phyloP scores from a whole-genome alignment of 148 eudicot species.

The Euryodendron excelsum region DNA sequence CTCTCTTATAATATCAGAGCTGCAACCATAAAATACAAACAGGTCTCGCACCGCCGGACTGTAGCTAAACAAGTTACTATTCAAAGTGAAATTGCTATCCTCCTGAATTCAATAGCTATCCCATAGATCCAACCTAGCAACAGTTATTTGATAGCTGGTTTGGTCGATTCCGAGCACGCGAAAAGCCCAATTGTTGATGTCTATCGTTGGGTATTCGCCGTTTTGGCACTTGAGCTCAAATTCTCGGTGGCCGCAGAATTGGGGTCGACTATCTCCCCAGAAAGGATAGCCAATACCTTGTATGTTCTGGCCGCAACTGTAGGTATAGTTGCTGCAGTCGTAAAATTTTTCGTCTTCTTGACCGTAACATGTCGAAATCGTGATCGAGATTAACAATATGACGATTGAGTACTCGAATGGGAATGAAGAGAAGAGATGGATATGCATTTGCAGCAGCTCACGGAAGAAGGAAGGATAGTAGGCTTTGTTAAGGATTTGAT shows the following conservation, averaged over 20 bases:
- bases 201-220: neutral
- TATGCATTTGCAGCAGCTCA: neutral
- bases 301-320: neutral
- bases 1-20: neutral
- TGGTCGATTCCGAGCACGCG: neutral
- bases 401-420: too few relatives aligned
- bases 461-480: neutral
- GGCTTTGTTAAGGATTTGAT: neutral
- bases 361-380: neutral
- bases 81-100: neutral
- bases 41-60: neutral
- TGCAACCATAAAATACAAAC: neutral
- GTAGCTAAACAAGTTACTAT: neutral
- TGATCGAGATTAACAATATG: neutral
- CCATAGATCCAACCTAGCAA: neutral
- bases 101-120: neutral
- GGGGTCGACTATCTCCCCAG: slow-evolving; percentile 22
- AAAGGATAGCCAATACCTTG: slow-evolving; percentile 30
- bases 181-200: neutral
- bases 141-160: neutral
- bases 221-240: slow-evolving; percentile 23
- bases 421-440: neutral
- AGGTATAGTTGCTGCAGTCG: neutral
- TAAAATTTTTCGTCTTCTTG: neutral
- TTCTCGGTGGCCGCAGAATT: slow-evolving; percentile 26